A percentile compares a stretch with the other conserved stretches of the same genome.
These are phyloP conservation scores for Stemphylium lycopersici DNA, from an alignment of 2,329 filamentous ascomycete species.

Conservation along the genomic window DNA sequence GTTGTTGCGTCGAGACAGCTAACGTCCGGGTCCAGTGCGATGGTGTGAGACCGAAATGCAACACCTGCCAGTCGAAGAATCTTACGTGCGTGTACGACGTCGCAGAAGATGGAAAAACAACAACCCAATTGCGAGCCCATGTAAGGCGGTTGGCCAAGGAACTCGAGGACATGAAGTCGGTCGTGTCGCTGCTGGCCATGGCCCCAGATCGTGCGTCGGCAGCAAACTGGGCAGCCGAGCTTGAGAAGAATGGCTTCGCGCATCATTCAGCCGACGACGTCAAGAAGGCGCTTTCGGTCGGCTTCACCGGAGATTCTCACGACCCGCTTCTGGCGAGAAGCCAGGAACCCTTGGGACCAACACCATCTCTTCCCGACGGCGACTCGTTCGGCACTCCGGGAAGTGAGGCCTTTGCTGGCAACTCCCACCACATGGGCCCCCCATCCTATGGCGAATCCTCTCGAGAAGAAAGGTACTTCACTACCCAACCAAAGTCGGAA, in stretches of 20 bases:
- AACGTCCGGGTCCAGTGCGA: slow-evolving; percentile 36
- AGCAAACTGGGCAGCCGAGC: slow-evolving; percentile 44
- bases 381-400: slow-evolving; percentile 36
- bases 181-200: slow-evolving; percentile 44
- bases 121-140: slow-evolving; percentile 47
- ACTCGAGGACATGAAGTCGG: slow-evolving; percentile 48
- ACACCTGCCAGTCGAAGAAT: slow-evolving; percentile 48
- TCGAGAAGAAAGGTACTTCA: slow-evolving; percentile 39
- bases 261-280: slow-evolving; percentile 48
- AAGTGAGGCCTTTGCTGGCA: slow-evolving; percentile 33
- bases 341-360: slow-evolving; percentile 33
- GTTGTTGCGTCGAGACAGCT: no score
- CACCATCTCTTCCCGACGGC: slow-evolving; percentile 27
- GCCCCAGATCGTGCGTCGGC: slow-evolving; percentile 44
- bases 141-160: slow-evolving; percentile 47
- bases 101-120: slow-evolving; percentile 48
- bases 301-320: not conserved
- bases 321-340: slow-evolving; percentile 16
- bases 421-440: slow-evolving; percentile 29
- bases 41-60: slow-evolving; percentile 48
- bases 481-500: slow-evolving; percentile 1
- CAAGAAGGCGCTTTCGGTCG: slow-evolving; percentile 45
- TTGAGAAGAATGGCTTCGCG: slow-evolving; percentile 47
- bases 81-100: slow-evolving; percentile 48
- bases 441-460: slow-evolving; percentile 45